phyloP scores from a whole-genome alignment of 495 filamentous ascomycete genomes.

The Bathelium albidoporum region DNA sequence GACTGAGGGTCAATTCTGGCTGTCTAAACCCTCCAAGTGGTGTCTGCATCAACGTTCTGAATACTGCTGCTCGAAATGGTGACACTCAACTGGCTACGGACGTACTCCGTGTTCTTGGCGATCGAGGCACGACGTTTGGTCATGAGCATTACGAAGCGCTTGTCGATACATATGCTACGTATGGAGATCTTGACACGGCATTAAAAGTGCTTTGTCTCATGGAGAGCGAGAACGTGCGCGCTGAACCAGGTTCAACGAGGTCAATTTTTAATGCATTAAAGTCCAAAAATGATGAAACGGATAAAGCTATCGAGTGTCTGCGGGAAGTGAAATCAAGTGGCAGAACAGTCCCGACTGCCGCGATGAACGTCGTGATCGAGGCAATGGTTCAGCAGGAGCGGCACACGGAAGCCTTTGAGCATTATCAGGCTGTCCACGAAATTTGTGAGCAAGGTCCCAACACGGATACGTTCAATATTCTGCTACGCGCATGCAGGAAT shows the following conservation, averaged over 20 bases:
- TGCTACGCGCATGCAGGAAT: conserved; percentile 51
- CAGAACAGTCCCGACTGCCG: conserved; percentile 41
- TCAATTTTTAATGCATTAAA: conserved; percentile 43
- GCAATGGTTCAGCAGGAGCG: conserved; percentile 33
- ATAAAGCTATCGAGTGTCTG: conserved; percentile 43
- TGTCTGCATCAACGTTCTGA: conserved; percentile 54
- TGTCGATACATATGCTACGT: conserved; percentile 50
- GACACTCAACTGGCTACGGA: conserved; percentile 58
- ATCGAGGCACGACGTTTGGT: conserved; percentile 40
- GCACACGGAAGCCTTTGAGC: conserved; percentile 47
- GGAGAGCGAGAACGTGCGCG: conserved; percentile 44
- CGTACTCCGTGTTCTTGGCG: conserved; percentile 44
- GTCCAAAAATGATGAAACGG: conserved; percentile 25
- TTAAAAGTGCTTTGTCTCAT: conserved; percentile 55
- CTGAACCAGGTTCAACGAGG: conserved; percentile 45
- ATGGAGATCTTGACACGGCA: conserved; percentile 30
- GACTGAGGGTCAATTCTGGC: conserved; percentile 41
- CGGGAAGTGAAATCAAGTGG: conserved; percentile 38
- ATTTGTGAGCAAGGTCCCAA: conserved; percentile 50
- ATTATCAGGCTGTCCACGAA: conserved; percentile 61
- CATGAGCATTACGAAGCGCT: conserved; percentile 68
- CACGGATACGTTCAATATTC: conserved; percentile 53
- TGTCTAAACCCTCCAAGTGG: conserved; percentile 58
- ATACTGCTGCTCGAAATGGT: conserved; percentile 53
- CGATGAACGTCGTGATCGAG: conserved; percentile 56